Evolutionary conservation across 2,329 filamentous ascomycete genomes (phyloP).

Genomic region (Tympanopsis confertula): DNA sequence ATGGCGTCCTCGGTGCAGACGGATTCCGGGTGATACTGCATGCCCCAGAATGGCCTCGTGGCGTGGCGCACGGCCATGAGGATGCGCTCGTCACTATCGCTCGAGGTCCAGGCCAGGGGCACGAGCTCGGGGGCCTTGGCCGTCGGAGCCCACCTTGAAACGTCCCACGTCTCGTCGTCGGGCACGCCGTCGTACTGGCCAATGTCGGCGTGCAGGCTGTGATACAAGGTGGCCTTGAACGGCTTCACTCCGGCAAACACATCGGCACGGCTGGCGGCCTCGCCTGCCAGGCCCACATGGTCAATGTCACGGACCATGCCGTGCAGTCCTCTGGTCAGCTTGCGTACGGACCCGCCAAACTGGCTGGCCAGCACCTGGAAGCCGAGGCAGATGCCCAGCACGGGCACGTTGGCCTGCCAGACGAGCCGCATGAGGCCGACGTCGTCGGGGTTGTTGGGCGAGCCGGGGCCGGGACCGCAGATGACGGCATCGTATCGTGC

Average conservation of each 20-base stretch:
- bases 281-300: constrained; percentile 23
- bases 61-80: constrained; percentile 69
- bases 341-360: constrained; percentile 55
- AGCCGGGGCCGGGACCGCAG: constrained; percentile 81
- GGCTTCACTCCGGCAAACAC: constrained; percentile 52
- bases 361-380: constrained; percentile 70
- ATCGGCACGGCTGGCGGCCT: constrained; percentile 26
- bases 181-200: constrained; percentile 29
- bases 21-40: constrained; percentile 87
- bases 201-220: constrained; percentile 44
- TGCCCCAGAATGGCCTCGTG: constrained; percentile 65
- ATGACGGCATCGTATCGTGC: constrained; percentile 70
- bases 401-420: constrained; percentile 65
- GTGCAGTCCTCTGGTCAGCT: constrained; percentile 64
- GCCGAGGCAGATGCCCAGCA: constrained; percentile 79
- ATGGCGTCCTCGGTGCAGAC: constrained; percentile 66
- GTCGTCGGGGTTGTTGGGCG: constrained; percentile 60
- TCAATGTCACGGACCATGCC: constrained; percentile 64
- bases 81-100: constrained; percentile 32
- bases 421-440: constrained; percentile 71
- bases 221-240: constrained; percentile 67
- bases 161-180: constrained; percentile 19
- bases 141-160: constrained; percentile 25
- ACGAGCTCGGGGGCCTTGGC: constrained; percentile 27
- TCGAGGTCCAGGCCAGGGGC: constrained; percentile 50